Percentiles rank a stretch among this genome's conserved stretches.
These are phyloP conservation scores for Rhododendron griersonianum DNA, from an alignment of 148 eudicot species.

Conservation along the genomic window DNA sequence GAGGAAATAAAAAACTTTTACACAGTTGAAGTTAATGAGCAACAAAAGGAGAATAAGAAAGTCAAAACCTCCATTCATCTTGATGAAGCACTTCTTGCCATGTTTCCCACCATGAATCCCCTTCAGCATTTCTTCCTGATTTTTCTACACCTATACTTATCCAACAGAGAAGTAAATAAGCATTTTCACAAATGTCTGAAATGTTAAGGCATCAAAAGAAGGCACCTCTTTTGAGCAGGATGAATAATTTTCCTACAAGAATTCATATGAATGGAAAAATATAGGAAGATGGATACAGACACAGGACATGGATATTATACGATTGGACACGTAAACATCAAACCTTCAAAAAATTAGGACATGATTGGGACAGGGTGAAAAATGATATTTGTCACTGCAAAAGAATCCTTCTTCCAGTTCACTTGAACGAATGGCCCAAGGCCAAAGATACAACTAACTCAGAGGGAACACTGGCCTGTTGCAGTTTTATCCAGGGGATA, in stretches of 20 bases:
- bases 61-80: constrained; percentile 92
- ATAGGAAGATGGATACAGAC: neutral
- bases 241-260: neutral
- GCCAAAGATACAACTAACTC: neutral
- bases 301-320: neutral
- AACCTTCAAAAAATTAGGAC: neutral
- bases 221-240: neutral
- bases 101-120: constrained; percentile 99
- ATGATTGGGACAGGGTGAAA: neutral
- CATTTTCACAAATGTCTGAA: neutral
- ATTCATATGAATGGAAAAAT: neutral
- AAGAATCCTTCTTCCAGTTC: neutral
- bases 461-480: neutral
- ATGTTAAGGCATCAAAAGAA: neutral
- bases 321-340: neutral
- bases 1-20: neutral
- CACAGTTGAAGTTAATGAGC: neutral
- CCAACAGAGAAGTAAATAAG: constrained; percentile 6
- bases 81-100: constrained; percentile 99
- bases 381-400: neutral
- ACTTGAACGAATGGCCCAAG: neutral
- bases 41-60: constrained; percentile 2
- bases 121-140: constrained; percentile 94
- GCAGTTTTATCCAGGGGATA: neutral
- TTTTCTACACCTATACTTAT: constrained; percentile 71